phyloP scores from a whole-genome alignment of 78 protist species.

The Diacronema lutheri region DNA sequence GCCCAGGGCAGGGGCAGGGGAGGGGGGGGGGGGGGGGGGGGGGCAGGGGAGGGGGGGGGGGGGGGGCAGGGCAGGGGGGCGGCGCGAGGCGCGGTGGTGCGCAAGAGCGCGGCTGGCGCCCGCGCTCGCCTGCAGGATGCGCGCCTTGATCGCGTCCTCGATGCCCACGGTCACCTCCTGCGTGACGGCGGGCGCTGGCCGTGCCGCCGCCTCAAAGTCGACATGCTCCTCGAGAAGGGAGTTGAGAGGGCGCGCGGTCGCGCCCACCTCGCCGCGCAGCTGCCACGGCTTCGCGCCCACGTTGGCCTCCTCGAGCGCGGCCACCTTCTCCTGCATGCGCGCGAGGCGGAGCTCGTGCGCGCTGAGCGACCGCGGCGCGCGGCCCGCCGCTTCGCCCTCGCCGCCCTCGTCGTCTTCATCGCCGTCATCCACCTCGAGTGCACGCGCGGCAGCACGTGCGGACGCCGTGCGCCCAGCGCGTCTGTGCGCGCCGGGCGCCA shows the following conservation, averaged over 20 bases:
- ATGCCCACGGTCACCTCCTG: slow-evolving; percentile 39
- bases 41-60: not conserved
- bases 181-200: slow-evolving; percentile 51
- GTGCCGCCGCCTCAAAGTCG: slow-evolving; percentile 46
- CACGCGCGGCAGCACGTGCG: no score
- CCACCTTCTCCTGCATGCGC: not conserved
- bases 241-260: slow-evolving; percentile 56
- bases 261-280: slow-evolving; percentile 10
- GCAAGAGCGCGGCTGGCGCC: no score
- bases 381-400: not conserved
- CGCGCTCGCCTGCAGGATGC: slow-evolving; percentile 31
- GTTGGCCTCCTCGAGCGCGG: not conserved
- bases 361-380: not conserved
- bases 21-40: not conserved
- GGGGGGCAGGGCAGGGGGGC: no score
- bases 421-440: no score
- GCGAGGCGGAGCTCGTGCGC: not conserved
- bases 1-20: not conserved
- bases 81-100: no score
- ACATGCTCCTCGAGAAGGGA: slow-evolving; percentile 43
- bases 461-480: no score
- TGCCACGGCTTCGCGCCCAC: slow-evolving; percentile 19
- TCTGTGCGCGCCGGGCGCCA: no score
- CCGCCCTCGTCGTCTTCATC: not conserved
- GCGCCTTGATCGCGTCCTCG: slow-evolving; percentile 54